These are phyloP conservation scores for Drechmeria coniospora DNA, from an alignment of 2,329 filamentous ascomycete genomes.

Conservation along the genomic window DNA sequence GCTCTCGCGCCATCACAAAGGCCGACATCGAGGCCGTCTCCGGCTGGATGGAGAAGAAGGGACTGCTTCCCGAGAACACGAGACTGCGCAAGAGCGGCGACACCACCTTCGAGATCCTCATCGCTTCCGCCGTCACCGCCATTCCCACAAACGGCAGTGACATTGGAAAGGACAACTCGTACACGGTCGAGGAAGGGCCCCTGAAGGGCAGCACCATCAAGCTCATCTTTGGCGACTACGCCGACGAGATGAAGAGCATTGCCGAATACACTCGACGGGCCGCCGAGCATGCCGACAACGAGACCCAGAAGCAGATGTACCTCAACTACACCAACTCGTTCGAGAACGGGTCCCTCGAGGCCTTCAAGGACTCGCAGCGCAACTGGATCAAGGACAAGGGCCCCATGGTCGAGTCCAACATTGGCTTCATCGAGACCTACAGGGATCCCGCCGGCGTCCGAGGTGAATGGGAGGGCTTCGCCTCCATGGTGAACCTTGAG, in stretches of 20 bases:
- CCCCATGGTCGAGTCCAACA: constrained; percentile 64
- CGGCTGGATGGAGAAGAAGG: constrained; percentile 57
- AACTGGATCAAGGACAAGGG: constrained; percentile 74
- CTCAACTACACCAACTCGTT: constrained; percentile 63
- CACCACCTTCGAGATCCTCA: constrained; percentile 55
- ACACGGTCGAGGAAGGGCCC: constrained; percentile 40
- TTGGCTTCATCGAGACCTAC: constrained; percentile 79
- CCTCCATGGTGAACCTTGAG: constrained; percentile 76
- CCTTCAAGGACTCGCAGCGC: constrained; percentile 67
- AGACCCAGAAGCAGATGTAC: constrained; percentile 60
- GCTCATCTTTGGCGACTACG: constrained; percentile 61
- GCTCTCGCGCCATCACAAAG: constrained; percentile 59
- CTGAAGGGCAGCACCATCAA: constrained; percentile 53
- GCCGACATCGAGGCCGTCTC: constrained; percentile 58
- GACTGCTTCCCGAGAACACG: constrained; percentile 62
- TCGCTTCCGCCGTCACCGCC: constrained; percentile 49
- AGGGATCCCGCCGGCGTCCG: constrained; percentile 67
- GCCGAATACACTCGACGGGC: constrained; percentile 53
- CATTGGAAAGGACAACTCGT: constrained; percentile 49
- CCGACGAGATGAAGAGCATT: constrained; percentile 55
- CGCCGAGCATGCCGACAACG: constrained; percentile 53
- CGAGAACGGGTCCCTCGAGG: constrained; percentile 54
- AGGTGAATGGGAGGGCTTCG: constrained; percentile 77
- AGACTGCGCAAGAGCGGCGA: constrained; percentile 51
- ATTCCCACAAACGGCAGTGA: constrained; percentile 51